A percentile compares a stretch with the other conserved stretches of the same genome.
Evolutionary conservation across 1,139 yeast species (phyloP).

Genomic region (Meyerozyma carpophila): DNA sequence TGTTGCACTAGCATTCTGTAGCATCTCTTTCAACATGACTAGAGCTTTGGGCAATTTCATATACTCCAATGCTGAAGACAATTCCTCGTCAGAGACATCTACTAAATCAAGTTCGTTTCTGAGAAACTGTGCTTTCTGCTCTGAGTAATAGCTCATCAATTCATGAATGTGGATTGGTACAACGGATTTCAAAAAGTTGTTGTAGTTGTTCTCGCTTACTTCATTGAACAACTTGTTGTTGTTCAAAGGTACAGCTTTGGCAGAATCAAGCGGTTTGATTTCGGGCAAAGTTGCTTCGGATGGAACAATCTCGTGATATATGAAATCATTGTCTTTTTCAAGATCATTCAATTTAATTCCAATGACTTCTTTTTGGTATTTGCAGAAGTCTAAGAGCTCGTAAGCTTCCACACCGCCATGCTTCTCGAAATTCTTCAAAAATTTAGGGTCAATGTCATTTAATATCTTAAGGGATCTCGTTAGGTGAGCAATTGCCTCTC

Average conservation of each 20-base stretch:
- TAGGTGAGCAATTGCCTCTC: conserved; percentile 71
- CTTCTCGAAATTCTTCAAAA: conserved; percentile 23
- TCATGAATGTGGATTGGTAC: conserved; percentile 88
- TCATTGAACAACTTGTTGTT: conserved; percentile 29
- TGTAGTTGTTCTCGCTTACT: conserved; percentile 51
- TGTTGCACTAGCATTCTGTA: conserved; percentile 8
- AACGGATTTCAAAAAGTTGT: conserved; percentile 64
- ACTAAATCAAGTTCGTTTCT: conserved; percentile 71
- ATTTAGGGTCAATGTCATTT: conserved; percentile 20
- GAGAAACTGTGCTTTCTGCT: conserved; percentile 74
- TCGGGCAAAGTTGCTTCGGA: conserved; percentile 50
- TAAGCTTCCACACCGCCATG: conserved; percentile 23
- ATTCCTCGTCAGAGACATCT: conserved; percentile 77
- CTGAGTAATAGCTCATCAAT: conserved; percentile 80
- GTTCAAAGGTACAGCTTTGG: conserved; percentile 55
- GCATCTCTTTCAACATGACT: conserved; percentile 44
- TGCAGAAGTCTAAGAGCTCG: conserved; percentile 38
- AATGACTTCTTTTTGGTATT: conserved; percentile 41
- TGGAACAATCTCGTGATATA: conserved; percentile 77
- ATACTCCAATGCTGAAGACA: conserved; percentile 72
- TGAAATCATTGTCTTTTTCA: conserved; percentile 82
- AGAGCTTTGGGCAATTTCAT: conserved; percentile 70
- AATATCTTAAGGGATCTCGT: conserved; percentile 43
- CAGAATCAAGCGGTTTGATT: conserved; percentile 71
- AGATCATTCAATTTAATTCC: conserved; percentile 42